Base-by-base conservation (phyloP, 192 early-diverging fungal species). In the Dispira simplex region DNA sequence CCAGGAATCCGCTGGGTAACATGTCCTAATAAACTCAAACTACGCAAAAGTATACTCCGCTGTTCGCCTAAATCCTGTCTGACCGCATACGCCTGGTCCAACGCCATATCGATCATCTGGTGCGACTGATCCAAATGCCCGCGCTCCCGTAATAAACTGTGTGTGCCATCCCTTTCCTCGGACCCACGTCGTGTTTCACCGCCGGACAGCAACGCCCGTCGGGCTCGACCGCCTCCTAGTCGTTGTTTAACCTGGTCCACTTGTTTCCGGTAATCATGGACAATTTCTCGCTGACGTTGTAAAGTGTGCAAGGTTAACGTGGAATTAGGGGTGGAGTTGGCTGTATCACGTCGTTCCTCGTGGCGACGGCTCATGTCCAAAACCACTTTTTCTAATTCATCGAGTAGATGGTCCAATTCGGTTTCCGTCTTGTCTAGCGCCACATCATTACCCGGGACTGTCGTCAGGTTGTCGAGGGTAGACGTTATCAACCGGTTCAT, bases 81-180 rank as follows among this genome's bases (percentile, higher is more conserved):
- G 18, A 76, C 71, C 39, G 67, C 68, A 55, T 72, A 76, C 0
- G 75, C 75, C 48, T 76, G 71, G 12, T 76, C 75, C 65, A 76
- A 49, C 20, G 72, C 69, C 69, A 73, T 73, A 27, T 76, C 75
- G 46, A 76, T 76, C n/a, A 72, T 68, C 6, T 68, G 66, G 47
- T 76, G 75, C 18, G 75, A 67, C 60, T 73, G 71, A 23, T 76
- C 75, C 21, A 76, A 73, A 8, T 67, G 56, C 46, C 46, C 62
- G 0, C 75, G 68, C 64, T 76, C 75, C 25, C 47, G 65, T 16
- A 73, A 66, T 26, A 76, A 67, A 59, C 69, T 63, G 46, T 73
- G 69, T 52, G 69, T 66, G 47, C 71, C 75, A 0, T 59, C 46
- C 46, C 65, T 64, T 53, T 68, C 62, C 18, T 51, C 69, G 11